phyloP scores from a whole-genome alignment of 352 stramenopile species.

The Ophiocytium majus region DNA sequence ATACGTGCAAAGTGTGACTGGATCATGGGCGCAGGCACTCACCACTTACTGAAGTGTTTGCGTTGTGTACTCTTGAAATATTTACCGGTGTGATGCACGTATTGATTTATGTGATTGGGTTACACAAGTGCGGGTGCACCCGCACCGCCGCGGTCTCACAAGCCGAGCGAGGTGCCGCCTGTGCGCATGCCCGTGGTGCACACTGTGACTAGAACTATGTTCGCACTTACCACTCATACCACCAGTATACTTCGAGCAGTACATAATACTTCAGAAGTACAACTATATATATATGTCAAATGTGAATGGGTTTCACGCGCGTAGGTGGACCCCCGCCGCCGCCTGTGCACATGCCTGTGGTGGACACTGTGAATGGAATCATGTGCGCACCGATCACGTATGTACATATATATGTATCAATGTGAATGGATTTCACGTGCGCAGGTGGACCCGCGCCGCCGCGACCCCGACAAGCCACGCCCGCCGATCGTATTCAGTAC shows the following conservation, averaged over 20 bases:
- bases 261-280: too few species aligned
- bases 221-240: too few species aligned
- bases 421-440: neutral
- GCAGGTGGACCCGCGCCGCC: constrained; percentile 41
- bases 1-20: too few species aligned
- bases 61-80: too few species aligned
- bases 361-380: neutral
- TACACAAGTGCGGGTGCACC: constrained; percentile 24
- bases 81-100: neutral
- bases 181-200: constrained; percentile 47
- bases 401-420: constrained; percentile 4
- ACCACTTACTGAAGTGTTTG: too few species aligned
- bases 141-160: constrained; percentile 45
- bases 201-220: too few species aligned
- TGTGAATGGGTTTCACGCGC: neutral
- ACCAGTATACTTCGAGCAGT: too few species aligned
- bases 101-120: constrained; percentile 5
- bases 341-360: neutral
- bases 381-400: neutral
- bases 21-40: too few species aligned
- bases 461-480: constrained; percentile 43
- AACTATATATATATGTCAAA: too few species aligned
- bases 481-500: neutral
- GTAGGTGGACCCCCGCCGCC: neutral
- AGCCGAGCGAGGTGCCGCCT: constrained; percentile 33